Conservation (phyloP, 208 protist genomes). For the Borovskyia barvae region DNA sequence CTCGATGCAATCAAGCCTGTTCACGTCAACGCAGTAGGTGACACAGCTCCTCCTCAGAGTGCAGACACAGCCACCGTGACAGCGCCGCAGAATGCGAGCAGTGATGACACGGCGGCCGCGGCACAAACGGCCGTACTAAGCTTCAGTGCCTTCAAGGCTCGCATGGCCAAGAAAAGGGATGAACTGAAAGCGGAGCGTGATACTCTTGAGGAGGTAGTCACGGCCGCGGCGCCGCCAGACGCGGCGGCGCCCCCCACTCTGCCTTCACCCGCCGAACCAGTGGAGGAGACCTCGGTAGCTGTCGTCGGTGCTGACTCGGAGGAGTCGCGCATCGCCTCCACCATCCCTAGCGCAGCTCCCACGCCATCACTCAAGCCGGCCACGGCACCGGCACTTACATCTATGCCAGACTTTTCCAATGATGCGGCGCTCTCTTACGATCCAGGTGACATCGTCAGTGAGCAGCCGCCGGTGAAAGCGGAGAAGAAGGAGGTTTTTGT, state of each 20-base stretch:
- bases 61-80: not conserved
- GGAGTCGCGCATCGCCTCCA: slow-evolving; percentile 21
- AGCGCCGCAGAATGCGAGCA: not conserved
- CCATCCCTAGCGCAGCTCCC: slow-evolving; percentile 7
- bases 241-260: slow-evolving; percentile 2
- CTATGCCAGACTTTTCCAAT: slow-evolving; percentile 4
- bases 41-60: not conserved
- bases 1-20: too few relatives aligned
- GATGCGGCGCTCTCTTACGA: slow-evolving; percentile 3
- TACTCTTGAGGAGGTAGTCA: slow-evolving; percentile 14
- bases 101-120: not conserved
- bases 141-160: slow-evolving; percentile 55
- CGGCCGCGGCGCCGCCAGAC: slow-evolving; percentile 19
- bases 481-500: slow-evolving; percentile 35
- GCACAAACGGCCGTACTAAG: slow-evolving; percentile 16
- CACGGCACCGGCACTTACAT: not conserved
- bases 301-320: slow-evolving; percentile 12
- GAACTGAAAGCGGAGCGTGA: slow-evolving; percentile 43
- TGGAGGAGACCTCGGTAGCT: not conserved
- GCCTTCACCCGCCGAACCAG: not conserved
- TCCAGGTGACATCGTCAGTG: slow-evolving; percentile 4
- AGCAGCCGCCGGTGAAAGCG: slow-evolving; percentile 24
- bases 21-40: not conserved
- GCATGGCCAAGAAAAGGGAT: slow-evolving; percentile 52
- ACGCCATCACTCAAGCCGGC: slow-evolving; percentile 22